phyloP scores from a whole-genome alignment of 805 yeast species.

The Candida maltosa region DNA sequence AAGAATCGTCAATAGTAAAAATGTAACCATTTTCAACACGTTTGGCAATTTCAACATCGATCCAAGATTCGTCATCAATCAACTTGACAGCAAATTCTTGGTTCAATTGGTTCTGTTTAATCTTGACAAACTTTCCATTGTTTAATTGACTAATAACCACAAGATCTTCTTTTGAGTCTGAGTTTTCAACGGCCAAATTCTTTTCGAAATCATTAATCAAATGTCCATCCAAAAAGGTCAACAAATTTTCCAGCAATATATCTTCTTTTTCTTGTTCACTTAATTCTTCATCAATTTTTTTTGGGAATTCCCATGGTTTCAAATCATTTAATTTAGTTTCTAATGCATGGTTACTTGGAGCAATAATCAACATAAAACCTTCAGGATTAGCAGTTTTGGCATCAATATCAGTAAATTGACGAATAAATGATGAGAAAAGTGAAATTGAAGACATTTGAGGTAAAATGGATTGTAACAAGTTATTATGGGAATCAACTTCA shows the following conservation, averaged over 20 bases:
- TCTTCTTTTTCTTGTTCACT: slow-evolving; percentile 30
- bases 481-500: slow-evolving; percentile 12
- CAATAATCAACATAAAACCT: slow-evolving; percentile 54
- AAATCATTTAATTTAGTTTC: slow-evolving; percentile 38
- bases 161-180: slow-evolving; percentile 6
- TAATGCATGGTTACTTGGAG: slow-evolving; percentile 65
- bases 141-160: slow-evolving; percentile 14
- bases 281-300: slow-evolving; percentile 4
- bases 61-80: slow-evolving; percentile 12
- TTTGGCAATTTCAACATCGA: slow-evolving; percentile 21
- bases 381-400: slow-evolving; percentile 42
- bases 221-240: slow-evolving; percentile 62
- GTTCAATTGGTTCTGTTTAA: slow-evolving; percentile 15
- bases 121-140: slow-evolving; percentile 19
- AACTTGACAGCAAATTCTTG: slow-evolving; percentile 15
- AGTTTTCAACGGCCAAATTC: slow-evolving; percentile 13
- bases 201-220: slow-evolving; percentile 35
- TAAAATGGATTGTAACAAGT: slow-evolving; percentile 31
- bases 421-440: slow-evolving; percentile 66
- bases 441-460: slow-evolving; percentile 43
- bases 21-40: slow-evolving; percentile 39
- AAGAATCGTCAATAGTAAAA: slow-evolving; percentile 33
- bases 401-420: slow-evolving; percentile 55
- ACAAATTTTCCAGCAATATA: slow-evolving; percentile 48
- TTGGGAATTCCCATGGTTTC: slow-evolving; percentile 87